Conservation (phyloP, 805 yeast genomes). For the Torulaspora franciscae region DNA sequence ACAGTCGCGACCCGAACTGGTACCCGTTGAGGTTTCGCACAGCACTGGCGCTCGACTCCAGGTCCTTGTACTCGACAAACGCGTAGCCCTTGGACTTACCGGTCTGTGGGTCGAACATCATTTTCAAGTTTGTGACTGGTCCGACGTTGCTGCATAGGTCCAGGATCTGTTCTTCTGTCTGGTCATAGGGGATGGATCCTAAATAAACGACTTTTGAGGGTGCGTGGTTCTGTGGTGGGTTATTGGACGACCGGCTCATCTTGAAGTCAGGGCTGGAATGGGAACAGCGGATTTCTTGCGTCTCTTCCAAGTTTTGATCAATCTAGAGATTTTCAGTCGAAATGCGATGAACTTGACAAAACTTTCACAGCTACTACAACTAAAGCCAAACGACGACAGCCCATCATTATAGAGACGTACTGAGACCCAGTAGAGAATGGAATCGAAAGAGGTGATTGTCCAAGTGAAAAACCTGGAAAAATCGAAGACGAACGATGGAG, state of each 20-base stretch:
- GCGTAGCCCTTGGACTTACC: constrained; percentile 92
- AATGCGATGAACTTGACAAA: constrained; percentile 6
- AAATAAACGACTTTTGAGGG: constrained; percentile 54
- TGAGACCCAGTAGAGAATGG: constrained; percentile 40
- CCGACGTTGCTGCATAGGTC: constrained; percentile 86
- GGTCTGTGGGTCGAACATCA: constrained; percentile 81
- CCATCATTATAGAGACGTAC: not conserved
- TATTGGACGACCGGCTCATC: constrained; percentile 17
- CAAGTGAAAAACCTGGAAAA: constrained; percentile 71
- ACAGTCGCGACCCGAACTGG: constrained; percentile 61
- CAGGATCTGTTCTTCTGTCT: constrained; percentile 87
- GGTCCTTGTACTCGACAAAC: constrained; percentile 74
- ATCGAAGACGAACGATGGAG: constrained; percentile 52
- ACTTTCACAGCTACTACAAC: not conserved
- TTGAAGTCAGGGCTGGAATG: not conserved
- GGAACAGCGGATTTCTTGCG: not conserved
- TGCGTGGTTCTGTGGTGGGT: constrained; percentile 23
- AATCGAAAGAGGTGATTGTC: constrained; percentile 65
- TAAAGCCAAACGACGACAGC: not conserved
- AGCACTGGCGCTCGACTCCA: constrained; percentile 85
- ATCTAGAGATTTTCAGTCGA: constrained; percentile 1
- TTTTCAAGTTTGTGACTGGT: constrained; percentile 69
- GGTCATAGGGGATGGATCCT: constrained; percentile 88
- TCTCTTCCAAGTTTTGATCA: not conserved
- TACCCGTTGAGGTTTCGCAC: constrained; percentile 82